Percentiles rank a stretch among this genome's conserved stretches.
Evolutionary conservation across 1,284 basidiomycete genomes (phyloP).

Genomic region (Cryptococcus deneoformans): DNA sequence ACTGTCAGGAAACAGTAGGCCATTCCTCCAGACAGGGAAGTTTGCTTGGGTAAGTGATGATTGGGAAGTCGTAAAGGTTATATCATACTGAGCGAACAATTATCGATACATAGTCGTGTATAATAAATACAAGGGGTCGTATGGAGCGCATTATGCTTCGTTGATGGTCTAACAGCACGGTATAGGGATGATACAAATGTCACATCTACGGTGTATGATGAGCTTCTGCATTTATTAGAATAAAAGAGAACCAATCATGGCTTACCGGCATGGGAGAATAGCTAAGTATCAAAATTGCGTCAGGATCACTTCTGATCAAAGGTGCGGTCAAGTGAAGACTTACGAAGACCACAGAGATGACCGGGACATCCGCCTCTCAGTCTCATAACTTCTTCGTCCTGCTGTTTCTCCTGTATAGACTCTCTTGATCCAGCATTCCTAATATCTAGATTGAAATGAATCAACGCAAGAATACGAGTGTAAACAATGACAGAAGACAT

Average conservation of each 20-base stretch:
- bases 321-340: conserved; percentile 11
- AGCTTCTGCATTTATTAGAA: not conserved
- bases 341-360: conserved; percentile 41
- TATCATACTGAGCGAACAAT: too few species aligned
- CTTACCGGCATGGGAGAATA: conserved; percentile 45
- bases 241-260: not conserved
- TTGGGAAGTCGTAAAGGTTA: too few species aligned
- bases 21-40: too few species aligned
- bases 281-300: conserved; percentile 18
- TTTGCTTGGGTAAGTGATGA: too few species aligned
- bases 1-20: too few species aligned
- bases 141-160: too few species aligned
- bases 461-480: not conserved
- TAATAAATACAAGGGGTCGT: too few species aligned
- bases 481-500: conserved; percentile 5
- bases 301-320: not conserved
- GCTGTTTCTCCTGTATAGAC: conserved; percentile 15
- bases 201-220: conserved; percentile 16
- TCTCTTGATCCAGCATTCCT: conserved; percentile 6
- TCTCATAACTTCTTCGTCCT: conserved; percentile 28
- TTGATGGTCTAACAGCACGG: conserved; percentile 35
- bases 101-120: too few species aligned
- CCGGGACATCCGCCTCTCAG: conserved; percentile 47
- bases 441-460: not conserved
- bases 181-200: conserved; percentile 47